Evolutionary conservation across 345 rosid species (phyloP).

Genomic region (Citropsis articulata): DNA sequence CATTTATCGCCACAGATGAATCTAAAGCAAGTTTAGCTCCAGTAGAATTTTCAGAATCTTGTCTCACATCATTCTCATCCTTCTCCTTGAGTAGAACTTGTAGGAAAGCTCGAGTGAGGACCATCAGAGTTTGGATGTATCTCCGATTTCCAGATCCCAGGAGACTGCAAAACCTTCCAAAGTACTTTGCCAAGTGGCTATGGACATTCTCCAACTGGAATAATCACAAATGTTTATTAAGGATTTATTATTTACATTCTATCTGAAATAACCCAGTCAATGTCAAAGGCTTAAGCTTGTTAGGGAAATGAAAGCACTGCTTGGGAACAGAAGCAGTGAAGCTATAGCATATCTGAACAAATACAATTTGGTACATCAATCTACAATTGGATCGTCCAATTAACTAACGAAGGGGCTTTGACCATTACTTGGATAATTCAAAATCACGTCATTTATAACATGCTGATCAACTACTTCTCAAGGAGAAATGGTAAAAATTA

Average conservation of each 20-base stretch:
- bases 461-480: background rate
- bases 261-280: conserved; percentile 3
- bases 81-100: conserved; percentile 42
- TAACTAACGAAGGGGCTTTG: background rate
- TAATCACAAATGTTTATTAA: conserved; percentile 8
- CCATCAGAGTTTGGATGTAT: conserved; percentile 82
- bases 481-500: background rate
- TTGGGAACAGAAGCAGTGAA: background rate
- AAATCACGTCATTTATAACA: background rate
- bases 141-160: conserved; percentile 93
- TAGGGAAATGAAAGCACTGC: background rate
- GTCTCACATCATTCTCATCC: conserved; percentile 25
- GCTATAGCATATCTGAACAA: background rate
- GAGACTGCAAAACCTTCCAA: conserved; percentile 60
- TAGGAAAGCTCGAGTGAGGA: conserved; percentile 64
- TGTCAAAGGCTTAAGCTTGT: background rate
- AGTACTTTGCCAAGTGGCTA: conserved; percentile 58
- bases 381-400: background rate
- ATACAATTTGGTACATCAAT: background rate
- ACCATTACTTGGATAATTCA: background rate
- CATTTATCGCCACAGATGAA: conserved; percentile 75
- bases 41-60: conserved; percentile 32
- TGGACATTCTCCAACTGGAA: conserved; percentile 73
- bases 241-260: background rate
- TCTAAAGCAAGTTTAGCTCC: conserved; percentile 32